Evolutionary conservation across 1,284 basidiomycete genomes (phyloP), one percentile per base, ranked within the genome.

Genomic region (Calocybe gambosa): DNA sequence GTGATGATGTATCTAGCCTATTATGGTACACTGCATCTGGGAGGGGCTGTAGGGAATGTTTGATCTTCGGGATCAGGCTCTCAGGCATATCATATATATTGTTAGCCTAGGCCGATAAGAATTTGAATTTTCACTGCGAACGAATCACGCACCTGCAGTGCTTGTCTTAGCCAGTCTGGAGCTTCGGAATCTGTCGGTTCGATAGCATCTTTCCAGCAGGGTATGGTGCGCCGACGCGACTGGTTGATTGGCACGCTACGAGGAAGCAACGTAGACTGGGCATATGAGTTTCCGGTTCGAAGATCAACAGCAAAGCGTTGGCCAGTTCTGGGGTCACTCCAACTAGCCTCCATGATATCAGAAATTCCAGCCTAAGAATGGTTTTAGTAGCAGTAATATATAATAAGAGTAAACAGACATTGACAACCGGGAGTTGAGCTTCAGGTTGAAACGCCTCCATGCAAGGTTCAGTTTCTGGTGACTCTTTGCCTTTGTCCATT

Each of bases 271-370:
- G 64, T 52, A 39, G 55, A 54, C 57, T 62, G 64, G n/a, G 63
- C 65, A 57, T 71, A 69, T 31, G 78, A 73, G 62, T 86, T 75
- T 9, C 78, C 79, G 8, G 78, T 79, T 20, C 83, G 73, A 40
- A 73, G 60, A 59, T 95, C 84, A 8, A 93, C 73, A 5, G 85
- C 54, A 53, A 85, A 84, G 0, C 70, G 71, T 60, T 85, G 74
- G n/a, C 83, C 77, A 1, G 82, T 86, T 18, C 55, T 62, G 18
- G 76, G 73, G 63, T 89, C 84, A 26, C 65, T 74, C 84, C 85
- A 87, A 19, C 65, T 45, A 18, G 75, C 56, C 42, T 70, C 28
- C 28, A 10, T 5, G 28, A 3, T 10, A 10, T 10, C 28, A 10
- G 28, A 29, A 29, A 10, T 44, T 15, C 44, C 40, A 25, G 26